phyloP scores from a whole-genome alignment of 2,329 filamentous ascomycete species.

The Penicillium palitans region DNA sequence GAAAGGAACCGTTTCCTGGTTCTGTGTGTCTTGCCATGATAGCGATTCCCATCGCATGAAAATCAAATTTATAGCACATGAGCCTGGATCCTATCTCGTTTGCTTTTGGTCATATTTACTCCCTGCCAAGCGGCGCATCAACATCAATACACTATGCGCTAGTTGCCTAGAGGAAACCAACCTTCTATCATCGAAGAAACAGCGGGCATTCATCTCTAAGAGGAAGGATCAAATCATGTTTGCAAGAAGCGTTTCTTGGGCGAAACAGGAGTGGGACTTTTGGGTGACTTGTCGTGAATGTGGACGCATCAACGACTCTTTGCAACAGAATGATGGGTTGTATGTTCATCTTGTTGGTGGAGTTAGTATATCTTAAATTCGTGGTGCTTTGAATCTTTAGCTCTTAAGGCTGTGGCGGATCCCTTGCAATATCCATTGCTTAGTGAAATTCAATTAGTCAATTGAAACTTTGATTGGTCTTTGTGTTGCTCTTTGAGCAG shows the following conservation, averaged over 20 bases:
- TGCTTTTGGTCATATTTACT: not conserved
- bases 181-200: not conserved
- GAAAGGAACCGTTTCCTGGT: not conserved
- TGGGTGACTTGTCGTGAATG: not conserved
- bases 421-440: too few relatives aligned
- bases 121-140: not conserved
- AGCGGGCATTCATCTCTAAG: not conserved
- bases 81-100: not conserved
- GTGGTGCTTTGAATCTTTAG: too few relatives aligned
- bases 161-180: not conserved
- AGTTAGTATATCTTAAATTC: not conserved
- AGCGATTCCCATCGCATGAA: not conserved
- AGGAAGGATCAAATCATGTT: not conserved
- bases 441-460: too few relatives aligned
- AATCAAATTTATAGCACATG: not conserved
- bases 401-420: too few relatives aligned
- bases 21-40: not conserved
- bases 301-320: not conserved
- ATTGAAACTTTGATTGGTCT: too few relatives aligned
- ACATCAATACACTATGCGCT: not conserved
- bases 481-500: too few relatives aligned
- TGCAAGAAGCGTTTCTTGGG: not conserved
- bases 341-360: not conserved
- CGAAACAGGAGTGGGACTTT: not conserved
- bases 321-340: not conserved